A percentile compares a stretch with the other conserved stretches of the same genome.
phyloP scores from a whole-genome alignment of 2,329 filamentous ascomycete species.

The Calycina herbarum region DNA sequence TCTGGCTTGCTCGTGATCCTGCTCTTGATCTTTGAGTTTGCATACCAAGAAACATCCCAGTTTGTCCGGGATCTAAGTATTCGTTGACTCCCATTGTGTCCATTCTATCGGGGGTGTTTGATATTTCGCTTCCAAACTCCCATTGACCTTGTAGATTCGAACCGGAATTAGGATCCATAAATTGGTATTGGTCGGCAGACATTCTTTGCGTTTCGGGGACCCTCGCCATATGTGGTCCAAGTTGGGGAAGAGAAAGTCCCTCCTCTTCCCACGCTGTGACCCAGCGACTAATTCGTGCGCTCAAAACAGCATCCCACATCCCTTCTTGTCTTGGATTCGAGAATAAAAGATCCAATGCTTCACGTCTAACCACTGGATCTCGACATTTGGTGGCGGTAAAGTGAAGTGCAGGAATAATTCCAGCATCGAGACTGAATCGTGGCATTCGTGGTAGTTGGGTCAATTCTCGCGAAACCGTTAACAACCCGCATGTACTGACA shows the following conservation, averaged over 20 bases:
- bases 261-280: constrained; percentile 32
- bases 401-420: constrained; percentile 64
- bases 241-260: constrained; percentile 19
- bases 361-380: constrained; percentile 54
- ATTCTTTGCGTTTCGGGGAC: constrained; percentile 8
- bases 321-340: constrained; percentile 62
- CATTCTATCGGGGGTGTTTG: constrained; percentile 5
- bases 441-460: constrained; percentile 37
- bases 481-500: constrained; percentile 22
- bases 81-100: constrained; percentile 9
- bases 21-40: constrained; percentile 10
- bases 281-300: constrained; percentile 32
- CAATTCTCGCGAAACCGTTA: constrained; percentile 19
- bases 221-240: background rate
- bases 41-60: background rate
- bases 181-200: background rate
- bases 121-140: background rate
- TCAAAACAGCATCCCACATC: constrained; percentile 58
- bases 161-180: background rate
- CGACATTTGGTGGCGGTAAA: constrained; percentile 67
- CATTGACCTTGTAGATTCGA: background rate
- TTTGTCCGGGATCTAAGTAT: background rate
- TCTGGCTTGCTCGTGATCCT: background rate
- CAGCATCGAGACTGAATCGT: constrained; percentile 62
- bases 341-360: constrained; percentile 61